Base-by-base conservation (phyloP, 2,329 filamentous ascomycete species). In the Botrytis fragariae region DNA sequence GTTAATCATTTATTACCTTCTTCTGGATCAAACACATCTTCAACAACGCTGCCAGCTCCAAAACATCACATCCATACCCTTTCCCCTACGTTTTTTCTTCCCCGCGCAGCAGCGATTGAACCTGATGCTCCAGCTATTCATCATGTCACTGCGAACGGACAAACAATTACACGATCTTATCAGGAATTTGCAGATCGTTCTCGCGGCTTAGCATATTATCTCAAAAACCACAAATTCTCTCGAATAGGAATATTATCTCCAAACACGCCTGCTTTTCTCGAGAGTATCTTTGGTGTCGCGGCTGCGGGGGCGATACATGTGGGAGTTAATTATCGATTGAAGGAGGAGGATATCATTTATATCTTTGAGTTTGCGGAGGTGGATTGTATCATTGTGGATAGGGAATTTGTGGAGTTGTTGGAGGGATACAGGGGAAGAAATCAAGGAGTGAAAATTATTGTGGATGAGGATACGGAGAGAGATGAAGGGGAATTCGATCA, bases 231-330 rank as follows among this genome's bases (percentile, higher is more conserved):
- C 80, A 87, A 88, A 7, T 90, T 89, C 79, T 91, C 89, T 79
- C 88, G 93, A 74, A 92, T 98, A 9, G 96, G 96, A 10, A 91
- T 99, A 65, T 86, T 99, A 18, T 91, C 90, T 14, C 93, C 96
- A 4, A 99, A 99, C 81, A 99, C 96, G 1, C 96, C 96, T 0
- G 95, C 95, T 0, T 98, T 98, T 79, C 86, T 99, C 42, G 95
- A 98, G 83, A 89, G 90, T 10, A 93, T 97, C 75, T 99, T 93
- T 80, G 96, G 93, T 2, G 92, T 98, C 77, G 91, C 91, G 0
- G 95, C 93, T 1, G 93, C 93, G 0, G 94, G 94, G 1, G 93
- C 87, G 12, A 88, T 97, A 37, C 90, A 94, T 75, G 92, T 97
- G 71, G 88, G 86, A 4, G 89, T 91, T 63, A 93, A 93, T 77